Evolutionary conservation across 306 rosid genomes (phyloP), one percentile per base, ranked within the genome.

Genomic region (Fagus crenata): DNA sequence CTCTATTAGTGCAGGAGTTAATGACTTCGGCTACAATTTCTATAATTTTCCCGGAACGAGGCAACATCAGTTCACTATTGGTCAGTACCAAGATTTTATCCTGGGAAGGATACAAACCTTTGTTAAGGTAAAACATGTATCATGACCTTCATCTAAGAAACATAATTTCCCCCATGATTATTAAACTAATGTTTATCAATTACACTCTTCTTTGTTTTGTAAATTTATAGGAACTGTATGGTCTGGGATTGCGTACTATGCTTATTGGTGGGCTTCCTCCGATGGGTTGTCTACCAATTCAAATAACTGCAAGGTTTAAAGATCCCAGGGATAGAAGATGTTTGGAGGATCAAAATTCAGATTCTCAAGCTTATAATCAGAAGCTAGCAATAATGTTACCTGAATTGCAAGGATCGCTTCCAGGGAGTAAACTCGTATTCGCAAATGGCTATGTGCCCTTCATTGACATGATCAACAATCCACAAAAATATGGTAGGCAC

Each of bases 231-330:
- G 97, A 87, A 56, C 77, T 93, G 1, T 85, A 89, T 35, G 73
- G 85, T 7, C 86, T 81, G 37, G 98, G 96, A 73, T 89, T 93
- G 68, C 87, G 89, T 65, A 86, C 80, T 12, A 79, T 89, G n/a
- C 71, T 64, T 1, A 69, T 89, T 2, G n/a, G 73, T 4, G 93
- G 97, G 70, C 85, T 91, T 76, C 88, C 92, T 77, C 78, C 96
- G 3, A 69, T 88, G 35, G 97, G 98, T 33, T 91, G 97, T 83
- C 56, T 91, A 8, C 96, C 97, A 14, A 14, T 85, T 78, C 97
- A 93, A 84, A 81, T 89, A 53, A 84, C 89, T 43, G 6, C 54
- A 55, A 81, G 80, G 18, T 60, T 28, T 18, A 40, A 28, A 53
- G 2, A 3, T 43, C 71, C 61, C 32, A 68, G 59, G 22, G 77